Conservation (phyloP, 1,139 yeast species). For the Geotrichum reessii region DNA sequence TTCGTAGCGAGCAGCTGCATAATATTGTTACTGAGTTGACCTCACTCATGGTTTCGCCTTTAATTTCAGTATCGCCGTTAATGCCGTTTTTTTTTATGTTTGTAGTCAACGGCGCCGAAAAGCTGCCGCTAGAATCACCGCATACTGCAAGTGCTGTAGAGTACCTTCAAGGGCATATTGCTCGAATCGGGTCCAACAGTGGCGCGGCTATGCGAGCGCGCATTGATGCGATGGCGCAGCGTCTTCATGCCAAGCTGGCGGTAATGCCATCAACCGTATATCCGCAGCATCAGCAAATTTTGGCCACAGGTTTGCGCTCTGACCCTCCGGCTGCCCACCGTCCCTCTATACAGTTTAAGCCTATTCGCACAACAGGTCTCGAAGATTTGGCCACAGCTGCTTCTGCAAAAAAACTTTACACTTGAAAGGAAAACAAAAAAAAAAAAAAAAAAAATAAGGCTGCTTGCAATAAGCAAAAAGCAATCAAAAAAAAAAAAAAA, state of each 20-base stretch:
- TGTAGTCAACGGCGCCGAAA: background rate
- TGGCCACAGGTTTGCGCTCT: background rate
- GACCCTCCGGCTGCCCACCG: background rate
- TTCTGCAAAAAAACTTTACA: background rate
- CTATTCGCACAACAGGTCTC: background rate
- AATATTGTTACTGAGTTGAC: conserved; percentile 16
- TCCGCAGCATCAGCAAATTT: background rate
- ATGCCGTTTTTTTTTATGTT: conserved; percentile 12
- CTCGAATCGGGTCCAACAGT: background rate
- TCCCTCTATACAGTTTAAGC: background rate
- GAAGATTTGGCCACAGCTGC: background rate
- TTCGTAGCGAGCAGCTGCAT: conserved; percentile 2
- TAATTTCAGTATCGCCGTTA: conserved; percentile 29
- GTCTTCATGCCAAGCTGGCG: background rate
- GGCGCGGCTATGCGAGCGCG: background rate
- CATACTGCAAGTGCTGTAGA: background rate
- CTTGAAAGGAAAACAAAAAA: background rate
- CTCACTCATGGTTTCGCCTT: conserved; percentile 28
- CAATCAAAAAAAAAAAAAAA: too few relatives aligned
- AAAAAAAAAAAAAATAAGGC: background rate
- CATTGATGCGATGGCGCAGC: background rate
- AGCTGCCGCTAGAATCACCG: background rate
- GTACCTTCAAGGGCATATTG: background rate
- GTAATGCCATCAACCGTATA: background rate
- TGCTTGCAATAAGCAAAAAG: background rate